phyloP scores from a whole-genome alignment of 2,329 filamentous ascomycete species.

The Botryotinia narcissicola region DNA sequence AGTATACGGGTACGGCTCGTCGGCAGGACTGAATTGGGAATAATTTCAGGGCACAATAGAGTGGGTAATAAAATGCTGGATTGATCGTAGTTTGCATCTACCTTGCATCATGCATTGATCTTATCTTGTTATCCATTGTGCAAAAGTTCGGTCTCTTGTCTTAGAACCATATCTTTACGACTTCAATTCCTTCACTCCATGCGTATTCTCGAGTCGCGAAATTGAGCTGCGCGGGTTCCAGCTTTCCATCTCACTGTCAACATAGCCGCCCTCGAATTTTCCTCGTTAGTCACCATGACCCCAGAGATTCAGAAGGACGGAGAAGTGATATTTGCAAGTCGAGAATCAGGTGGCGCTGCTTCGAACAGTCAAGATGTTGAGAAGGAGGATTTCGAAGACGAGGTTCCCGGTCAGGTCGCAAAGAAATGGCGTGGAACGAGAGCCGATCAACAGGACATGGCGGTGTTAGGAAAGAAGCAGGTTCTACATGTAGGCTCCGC shows the following conservation, averaged over 20 bases:
- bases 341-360: neutral
- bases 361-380: conserved; percentile 25
- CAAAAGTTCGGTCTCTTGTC: neutral
- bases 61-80: neutral
- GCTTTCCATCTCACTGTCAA: neutral
- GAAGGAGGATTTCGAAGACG: conserved; percentile 13
- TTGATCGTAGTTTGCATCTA: neutral
- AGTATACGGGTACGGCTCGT: neutral
- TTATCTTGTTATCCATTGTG: neutral
- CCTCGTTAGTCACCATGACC: neutral
- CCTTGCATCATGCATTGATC: neutral
- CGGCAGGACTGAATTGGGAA: neutral
- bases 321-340: conserved; percentile 5
- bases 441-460: conserved; percentile 24
- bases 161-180: neutral
- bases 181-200: neutral
- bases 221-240: neutral
- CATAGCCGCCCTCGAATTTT: neutral
- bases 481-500: conserved; percentile 21
- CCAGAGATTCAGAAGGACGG: neutral
- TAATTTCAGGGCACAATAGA: neutral
- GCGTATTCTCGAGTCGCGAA: neutral
- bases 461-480: conserved; percentile 23
- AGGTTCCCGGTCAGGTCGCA: conserved; percentile 10
- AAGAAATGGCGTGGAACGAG: conserved; percentile 21